Conservation (phyloP, 768 basidiomycete genomes). For the Lactarius sanguifluus region DNA sequence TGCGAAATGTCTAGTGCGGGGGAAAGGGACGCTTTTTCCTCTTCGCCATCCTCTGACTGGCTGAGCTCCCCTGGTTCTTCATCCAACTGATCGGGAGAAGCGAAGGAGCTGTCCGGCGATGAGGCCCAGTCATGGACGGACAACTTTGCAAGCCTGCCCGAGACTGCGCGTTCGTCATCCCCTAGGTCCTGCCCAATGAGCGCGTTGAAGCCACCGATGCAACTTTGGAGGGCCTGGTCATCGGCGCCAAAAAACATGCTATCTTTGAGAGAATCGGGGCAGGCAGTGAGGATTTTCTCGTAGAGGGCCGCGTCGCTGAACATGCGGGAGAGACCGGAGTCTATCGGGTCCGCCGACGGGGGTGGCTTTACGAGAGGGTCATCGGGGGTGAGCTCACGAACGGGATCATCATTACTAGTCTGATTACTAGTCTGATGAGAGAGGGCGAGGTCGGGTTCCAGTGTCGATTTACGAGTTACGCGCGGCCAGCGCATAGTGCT, state of each 20-base stretch:
- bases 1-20: not conserved
- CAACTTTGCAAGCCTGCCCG: conserved; percentile 42
- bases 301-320: conserved; percentile 43
- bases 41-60: conserved; percentile 33
- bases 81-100: not conserved
- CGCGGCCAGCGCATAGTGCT: conserved; percentile 22
- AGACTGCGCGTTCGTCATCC: conserved; percentile 37
- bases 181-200: conserved; percentile 47
- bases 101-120: conserved; percentile 23
- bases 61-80: conserved; percentile 16
- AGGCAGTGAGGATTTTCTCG: conserved; percentile 37
- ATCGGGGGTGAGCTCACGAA: conserved; percentile 10
- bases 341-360: not conserved
- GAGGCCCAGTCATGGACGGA: conserved; percentile 39
- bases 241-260: not conserved
- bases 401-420: not conserved
- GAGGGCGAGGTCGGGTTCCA: not conserved
- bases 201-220: conserved; percentile 40
- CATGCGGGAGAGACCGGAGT: conserved; percentile 37
- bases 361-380: not conserved
- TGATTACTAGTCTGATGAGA: not conserved
- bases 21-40: conserved; percentile 3
- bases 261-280: conserved; percentile 4
- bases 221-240: conserved; percentile 28
- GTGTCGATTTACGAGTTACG: not conserved